phyloP scores from a whole-genome alignment of 805 yeast species.

The Kodamaea sagamina region DNA sequence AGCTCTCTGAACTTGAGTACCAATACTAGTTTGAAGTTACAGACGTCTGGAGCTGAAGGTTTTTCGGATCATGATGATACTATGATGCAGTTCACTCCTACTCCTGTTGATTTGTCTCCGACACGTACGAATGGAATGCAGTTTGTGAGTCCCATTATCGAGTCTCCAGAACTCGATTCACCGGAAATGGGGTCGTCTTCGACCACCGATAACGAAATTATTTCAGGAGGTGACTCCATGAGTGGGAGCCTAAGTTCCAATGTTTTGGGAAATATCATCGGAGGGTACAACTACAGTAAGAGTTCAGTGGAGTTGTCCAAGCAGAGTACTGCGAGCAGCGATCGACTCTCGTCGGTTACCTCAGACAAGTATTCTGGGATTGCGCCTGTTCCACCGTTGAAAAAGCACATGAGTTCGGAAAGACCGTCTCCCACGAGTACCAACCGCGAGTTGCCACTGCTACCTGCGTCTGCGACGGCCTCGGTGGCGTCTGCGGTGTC shows the following conservation, averaged over 20 bases:
- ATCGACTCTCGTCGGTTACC: background rate
- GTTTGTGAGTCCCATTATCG: slow-evolving; percentile 21
- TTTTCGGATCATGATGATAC: slow-evolving; percentile 26
- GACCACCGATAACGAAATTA: slow-evolving; percentile 9
- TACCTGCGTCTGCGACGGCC: background rate
- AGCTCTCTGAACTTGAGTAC: background rate
- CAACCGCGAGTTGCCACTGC: background rate
- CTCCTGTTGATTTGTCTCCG: slow-evolving; percentile 18
- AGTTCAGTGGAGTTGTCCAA: slow-evolving; percentile 21
- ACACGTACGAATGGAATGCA: slow-evolving; percentile 10
- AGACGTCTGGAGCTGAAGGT: background rate
- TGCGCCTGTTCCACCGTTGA: background rate
- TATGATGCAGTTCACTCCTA: slow-evolving; percentile 15
- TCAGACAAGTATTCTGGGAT: background rate
- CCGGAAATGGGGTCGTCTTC: slow-evolving; percentile 8
- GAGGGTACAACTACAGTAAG: slow-evolving; percentile 31
- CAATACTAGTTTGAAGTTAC: background rate
- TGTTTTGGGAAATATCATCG: slow-evolving; percentile 30
- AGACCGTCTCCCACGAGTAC: slow-evolving; percentile 6
- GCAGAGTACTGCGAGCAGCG: slow-evolving; percentile 3
- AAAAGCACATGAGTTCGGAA: background rate
- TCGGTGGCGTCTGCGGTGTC: background rate
- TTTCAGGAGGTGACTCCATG: slow-evolving; percentile 23
- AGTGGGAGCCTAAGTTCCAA: slow-evolving; percentile 20
- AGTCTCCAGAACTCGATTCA: slow-evolving; percentile 15